phyloP scores from a whole-genome alignment of 1,284 basidiomycete species.

The Bondarzewia mesenterica region DNA sequence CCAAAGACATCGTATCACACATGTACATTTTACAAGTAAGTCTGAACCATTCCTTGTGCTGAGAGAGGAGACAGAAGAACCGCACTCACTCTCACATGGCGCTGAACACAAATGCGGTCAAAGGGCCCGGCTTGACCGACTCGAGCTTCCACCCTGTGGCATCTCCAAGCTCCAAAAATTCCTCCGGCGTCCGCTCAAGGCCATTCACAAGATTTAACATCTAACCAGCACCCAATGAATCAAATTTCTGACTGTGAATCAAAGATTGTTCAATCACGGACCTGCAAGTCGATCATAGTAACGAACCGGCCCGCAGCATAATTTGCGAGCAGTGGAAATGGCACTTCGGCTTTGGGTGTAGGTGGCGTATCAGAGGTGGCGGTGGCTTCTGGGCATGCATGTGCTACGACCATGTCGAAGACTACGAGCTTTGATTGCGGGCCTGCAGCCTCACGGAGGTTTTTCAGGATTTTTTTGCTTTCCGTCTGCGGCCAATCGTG shows the following conservation, averaged over 20 bases:
- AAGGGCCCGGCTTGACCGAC: neutral
- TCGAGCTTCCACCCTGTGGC: constrained; percentile 7
- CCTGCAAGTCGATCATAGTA: constrained; percentile 8
- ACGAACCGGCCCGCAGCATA: constrained; percentile 3
- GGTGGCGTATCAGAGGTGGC: neutral
- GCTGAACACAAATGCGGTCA: neutral
- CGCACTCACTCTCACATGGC: too few relatives aligned
- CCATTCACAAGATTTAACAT: constrained; percentile 6
- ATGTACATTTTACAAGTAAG: too few relatives aligned
- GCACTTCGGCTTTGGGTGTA: constrained; percentile 1
- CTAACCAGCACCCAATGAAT: neutral
- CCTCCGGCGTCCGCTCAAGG: constrained; percentile 4
- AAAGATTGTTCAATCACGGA: neutral
- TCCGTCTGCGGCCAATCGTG: constrained; percentile 4
- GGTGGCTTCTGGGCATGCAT: constrained; percentile 1
- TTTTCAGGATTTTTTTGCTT: constrained; percentile 3
- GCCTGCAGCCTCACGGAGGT: constrained; percentile 5
- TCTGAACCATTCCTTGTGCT: too few relatives aligned
- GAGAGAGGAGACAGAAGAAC: too few relatives aligned
- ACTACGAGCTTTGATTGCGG: constrained; percentile 5
- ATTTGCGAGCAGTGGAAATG: constrained; percentile 7
- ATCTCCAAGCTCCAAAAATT: constrained; percentile 1
- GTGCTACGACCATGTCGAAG: constrained; percentile 5
- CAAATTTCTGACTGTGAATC: neutral
- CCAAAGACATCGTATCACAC: too few relatives aligned